Conservation (phyloP, 1,284 basidiomycete species). For the Somion occarium region DNA sequence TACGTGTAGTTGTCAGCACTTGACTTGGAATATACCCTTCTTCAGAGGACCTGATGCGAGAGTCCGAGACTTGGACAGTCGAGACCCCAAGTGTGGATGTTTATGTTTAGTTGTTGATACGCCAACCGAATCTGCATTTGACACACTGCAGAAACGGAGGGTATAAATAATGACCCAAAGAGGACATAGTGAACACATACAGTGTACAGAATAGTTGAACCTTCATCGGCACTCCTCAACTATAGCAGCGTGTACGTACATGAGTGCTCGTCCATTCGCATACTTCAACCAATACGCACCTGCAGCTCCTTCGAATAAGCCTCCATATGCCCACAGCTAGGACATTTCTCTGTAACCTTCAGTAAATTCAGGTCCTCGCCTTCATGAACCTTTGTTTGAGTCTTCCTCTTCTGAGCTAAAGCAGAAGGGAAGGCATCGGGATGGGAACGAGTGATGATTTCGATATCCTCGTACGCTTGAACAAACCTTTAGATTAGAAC, state of each 20-base stretch:
- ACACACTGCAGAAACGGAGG: slow-evolving; percentile 44
- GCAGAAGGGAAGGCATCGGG: slow-evolving; percentile 93
- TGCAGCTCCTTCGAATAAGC: slow-evolving; percentile 78
- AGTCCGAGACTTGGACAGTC: not conserved
- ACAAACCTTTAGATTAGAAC: not conserved
- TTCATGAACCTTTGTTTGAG: slow-evolving; percentile 80
- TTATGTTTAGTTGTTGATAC: slow-evolving; percentile 63
- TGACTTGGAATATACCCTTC: not conserved
- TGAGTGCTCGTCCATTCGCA: not conserved
- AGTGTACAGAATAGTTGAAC: slow-evolving; percentile 80
- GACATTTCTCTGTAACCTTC: slow-evolving; percentile 92
- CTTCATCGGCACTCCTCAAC: slow-evolving; percentile 88
- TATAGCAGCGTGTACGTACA: slow-evolving; percentile 33
- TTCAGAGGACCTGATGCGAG: not conserved
- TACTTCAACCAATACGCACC: slow-evolving; percentile 33
- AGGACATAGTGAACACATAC: slow-evolving; percentile 35
- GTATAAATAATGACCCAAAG: not conserved
- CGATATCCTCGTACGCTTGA: slow-evolving; percentile 89
- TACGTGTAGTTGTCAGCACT: slow-evolving; percentile 56
- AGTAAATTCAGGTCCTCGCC: slow-evolving; percentile 68
- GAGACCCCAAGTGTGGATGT: not conserved
- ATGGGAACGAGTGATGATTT: slow-evolving; percentile 87
- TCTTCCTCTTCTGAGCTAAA: slow-evolving; percentile 85
- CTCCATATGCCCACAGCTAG: slow-evolving; percentile 80
- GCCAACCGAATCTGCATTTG: slow-evolving; percentile 72